phyloP scores from a whole-genome alignment of 1,284 basidiomycete genomes.

The Ustilago cynodontis region DNA sequence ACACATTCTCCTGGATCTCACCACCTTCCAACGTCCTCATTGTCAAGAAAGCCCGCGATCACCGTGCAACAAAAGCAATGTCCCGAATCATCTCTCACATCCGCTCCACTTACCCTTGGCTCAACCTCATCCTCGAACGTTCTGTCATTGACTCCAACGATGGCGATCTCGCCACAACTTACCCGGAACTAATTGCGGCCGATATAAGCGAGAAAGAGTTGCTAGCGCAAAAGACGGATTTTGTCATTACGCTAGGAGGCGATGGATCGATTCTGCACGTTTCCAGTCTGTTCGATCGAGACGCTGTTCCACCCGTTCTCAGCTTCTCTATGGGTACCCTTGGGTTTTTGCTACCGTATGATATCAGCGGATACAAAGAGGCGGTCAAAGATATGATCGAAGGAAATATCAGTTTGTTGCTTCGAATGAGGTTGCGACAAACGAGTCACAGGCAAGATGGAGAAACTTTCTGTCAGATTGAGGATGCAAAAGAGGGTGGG shows the following conservation, averaged over 20 bases:
- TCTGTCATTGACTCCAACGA: conserved; percentile 75
- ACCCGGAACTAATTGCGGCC: conserved; percentile 39
- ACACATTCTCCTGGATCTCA: conserved; percentile 66
- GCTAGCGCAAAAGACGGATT: conserved; percentile 73
- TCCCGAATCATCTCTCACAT: conserved; percentile 69
- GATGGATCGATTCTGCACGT: conserved; percentile 96
- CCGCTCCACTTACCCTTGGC: conserved; percentile 75
- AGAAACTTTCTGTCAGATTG: conserved; percentile 39
- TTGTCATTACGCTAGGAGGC: conserved; percentile 91
- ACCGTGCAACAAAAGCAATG: conserved; percentile 71
- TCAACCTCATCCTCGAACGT: conserved; percentile 81
- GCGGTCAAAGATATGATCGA: conserved; percentile 59
- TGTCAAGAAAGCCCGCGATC: conserved; percentile 73
- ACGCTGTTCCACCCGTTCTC: conserved; percentile 91
- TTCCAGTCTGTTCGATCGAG: conserved; percentile 87
- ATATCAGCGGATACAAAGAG: conserved; percentile 55
- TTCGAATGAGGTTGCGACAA: conserved; percentile 62
- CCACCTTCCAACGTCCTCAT: conserved; percentile 71
- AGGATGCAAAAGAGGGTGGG: conserved; percentile 31
- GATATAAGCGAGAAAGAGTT: conserved; percentile 20
- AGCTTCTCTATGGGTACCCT: conserved; percentile 97
- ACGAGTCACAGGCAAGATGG: conserved; percentile 51
- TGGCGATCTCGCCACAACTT: conserved; percentile 62
- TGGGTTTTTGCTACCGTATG: conserved; percentile 91
- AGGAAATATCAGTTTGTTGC: conserved; percentile 53